phyloP scores from a whole-genome alignment of 345 rosid species.

The Excoecaria agallocha region DNA sequence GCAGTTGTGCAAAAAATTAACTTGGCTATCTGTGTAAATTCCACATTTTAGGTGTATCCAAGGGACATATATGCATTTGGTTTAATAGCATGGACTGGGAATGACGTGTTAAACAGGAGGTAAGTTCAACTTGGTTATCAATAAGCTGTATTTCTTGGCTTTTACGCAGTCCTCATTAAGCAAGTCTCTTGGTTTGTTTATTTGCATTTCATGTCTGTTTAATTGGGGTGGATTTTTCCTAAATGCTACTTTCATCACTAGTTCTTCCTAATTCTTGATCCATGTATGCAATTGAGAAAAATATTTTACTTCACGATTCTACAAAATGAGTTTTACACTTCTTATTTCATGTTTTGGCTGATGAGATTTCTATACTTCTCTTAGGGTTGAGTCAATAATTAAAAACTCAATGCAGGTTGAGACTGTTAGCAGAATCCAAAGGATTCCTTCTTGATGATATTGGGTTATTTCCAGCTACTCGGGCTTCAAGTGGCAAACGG shows the following conservation, averaged over 20 bases:
- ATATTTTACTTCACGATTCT: neutral
- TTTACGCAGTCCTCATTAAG: neutral
- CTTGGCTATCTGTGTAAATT: constrained; percentile 4
- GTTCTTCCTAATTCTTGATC: neutral
- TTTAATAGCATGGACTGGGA: constrained; percentile 93
- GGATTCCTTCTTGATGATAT: constrained; percentile 88
- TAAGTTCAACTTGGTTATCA: constrained; percentile 21
- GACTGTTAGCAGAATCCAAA: constrained; percentile 85
- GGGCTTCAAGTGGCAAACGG: constrained; percentile 65
- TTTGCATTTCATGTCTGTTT: neutral
- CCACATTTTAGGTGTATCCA: constrained; percentile 67
- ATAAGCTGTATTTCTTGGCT: neutral
- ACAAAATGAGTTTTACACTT: neutral
- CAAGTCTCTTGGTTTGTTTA: neutral
- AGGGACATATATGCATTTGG: constrained; percentile 85
- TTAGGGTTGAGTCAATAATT: neutral
- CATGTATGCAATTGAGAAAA: neutral
- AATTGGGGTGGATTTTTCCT: neutral
- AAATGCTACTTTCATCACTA: neutral
- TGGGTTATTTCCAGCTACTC: constrained; percentile 85
- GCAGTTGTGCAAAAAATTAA: neutral
- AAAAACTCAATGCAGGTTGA: constrained; percentile 51
- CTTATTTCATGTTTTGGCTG: neutral
- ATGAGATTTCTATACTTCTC: neutral
- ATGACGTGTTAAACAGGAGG: constrained; percentile 91